phyloP scores from a whole-genome alignment of 805 yeast genomes.

The Starmerella etchellsii region DNA sequence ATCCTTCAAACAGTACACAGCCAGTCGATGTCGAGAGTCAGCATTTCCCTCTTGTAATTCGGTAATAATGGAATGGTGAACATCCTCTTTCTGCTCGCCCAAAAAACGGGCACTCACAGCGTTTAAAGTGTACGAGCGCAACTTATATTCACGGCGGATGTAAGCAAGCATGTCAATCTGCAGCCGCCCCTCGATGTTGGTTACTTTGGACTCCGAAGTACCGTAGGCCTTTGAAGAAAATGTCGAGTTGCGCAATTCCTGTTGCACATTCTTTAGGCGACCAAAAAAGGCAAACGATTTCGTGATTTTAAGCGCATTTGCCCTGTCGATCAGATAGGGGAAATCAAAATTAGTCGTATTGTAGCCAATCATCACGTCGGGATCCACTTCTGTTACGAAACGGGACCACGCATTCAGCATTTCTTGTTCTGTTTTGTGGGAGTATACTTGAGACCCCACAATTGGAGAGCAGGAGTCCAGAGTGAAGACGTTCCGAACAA shows the following conservation, averaged over 20 bases:
- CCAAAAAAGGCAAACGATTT: constrained; percentile 76
- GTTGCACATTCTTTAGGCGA: constrained; percentile 51
- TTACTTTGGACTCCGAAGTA: constrained; percentile 80
- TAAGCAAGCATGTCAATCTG: constrained; percentile 88
- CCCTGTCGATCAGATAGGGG: constrained; percentile 84
- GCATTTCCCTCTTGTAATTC: constrained; percentile 84
- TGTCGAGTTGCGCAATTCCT: constrained; percentile 66
- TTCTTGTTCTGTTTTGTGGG: constrained; percentile 60
- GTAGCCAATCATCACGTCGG: constrained; percentile 94
- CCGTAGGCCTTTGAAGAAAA: constrained; percentile 96
- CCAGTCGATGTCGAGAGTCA: constrained; percentile 87
- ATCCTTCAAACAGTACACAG: constrained; percentile 94
- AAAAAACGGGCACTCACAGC: constrained; percentile 89
- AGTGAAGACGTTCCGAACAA: constrained; percentile 87
- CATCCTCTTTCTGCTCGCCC: constrained; percentile 96
- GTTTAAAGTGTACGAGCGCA: constrained; percentile 87
- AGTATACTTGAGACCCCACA: constrained; percentile 81
- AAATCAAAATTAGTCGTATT: constrained; percentile 90
- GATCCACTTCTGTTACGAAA: constrained; percentile 72
- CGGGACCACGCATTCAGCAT: constrained; percentile 80
- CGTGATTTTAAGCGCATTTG: constrained; percentile 50
- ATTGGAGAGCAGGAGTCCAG: constrained; percentile 84
- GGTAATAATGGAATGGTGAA: constrained; percentile 91
- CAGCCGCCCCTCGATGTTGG: constrained; percentile 90
- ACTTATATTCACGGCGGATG: constrained; percentile 85